Percentiles rank a stretch among this genome's conserved stretches.
These are phyloP conservation scores for Sphaerulina populicola DNA, from an alignment of 2,329 filamentous ascomycete species.

Conservation along the genomic window DNA sequence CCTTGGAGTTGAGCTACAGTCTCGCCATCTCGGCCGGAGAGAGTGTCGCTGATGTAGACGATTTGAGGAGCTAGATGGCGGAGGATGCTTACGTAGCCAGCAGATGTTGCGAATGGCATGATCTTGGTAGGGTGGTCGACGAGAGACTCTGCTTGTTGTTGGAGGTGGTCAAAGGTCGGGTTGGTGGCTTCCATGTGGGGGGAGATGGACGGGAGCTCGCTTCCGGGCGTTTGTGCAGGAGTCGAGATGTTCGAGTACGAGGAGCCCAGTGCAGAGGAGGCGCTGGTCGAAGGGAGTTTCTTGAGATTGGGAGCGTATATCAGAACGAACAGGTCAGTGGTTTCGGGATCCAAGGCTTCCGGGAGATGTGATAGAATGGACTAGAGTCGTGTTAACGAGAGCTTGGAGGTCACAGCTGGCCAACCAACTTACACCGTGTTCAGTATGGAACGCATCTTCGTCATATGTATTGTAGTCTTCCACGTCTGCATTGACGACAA, in stretches of 20 bases:
- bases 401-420: background rate
- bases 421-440: constrained; percentile 64
- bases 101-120: constrained; percentile 76
- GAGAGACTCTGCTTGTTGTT: constrained; percentile 67
- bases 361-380: constrained; percentile 80
- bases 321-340: constrained; percentile 72
- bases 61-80: constrained; percentile 77
- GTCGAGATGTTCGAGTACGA: constrained; percentile 79
- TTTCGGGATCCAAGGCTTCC: constrained; percentile 62
- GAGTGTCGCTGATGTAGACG: constrained; percentile 72
- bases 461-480: constrained; percentile 45
- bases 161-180: constrained; percentile 61
- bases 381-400: constrained; percentile 30
- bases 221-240: constrained; percentile 55
- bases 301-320: constrained; percentile 75
- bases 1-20: constrained; percentile 58
- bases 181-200: constrained; percentile 34
- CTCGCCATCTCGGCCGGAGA: constrained; percentile 60
- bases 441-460: constrained; percentile 52
- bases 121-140: constrained; percentile 82
- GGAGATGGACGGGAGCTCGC: constrained; percentile 46
- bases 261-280: constrained; percentile 59
- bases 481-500: constrained; percentile 76
- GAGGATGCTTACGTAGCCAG: constrained; percentile 76
- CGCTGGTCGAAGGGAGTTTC: constrained; percentile 33